Percentiles rank a stretch among this genome's conserved stretches.
Evolutionary conservation across 2,329 filamentous ascomycete species (phyloP).

Genomic region (Penicillium oxalicum): DNA sequence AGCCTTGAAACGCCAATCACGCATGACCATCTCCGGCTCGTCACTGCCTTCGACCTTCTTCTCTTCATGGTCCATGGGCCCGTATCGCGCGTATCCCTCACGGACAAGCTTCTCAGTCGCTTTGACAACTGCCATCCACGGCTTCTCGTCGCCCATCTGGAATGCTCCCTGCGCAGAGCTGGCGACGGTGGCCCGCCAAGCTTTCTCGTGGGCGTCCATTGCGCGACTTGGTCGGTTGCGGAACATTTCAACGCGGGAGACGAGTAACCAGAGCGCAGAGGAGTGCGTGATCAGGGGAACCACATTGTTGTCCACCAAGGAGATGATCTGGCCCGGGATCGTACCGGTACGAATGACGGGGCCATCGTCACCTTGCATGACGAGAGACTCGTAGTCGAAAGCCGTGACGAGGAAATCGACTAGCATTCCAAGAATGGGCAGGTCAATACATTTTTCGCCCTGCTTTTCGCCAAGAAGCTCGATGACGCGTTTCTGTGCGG

Average conservation of each 20-base stretch:
- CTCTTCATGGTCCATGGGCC: slow-evolving; percentile 53
- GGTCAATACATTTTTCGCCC: slow-evolving; percentile 73
- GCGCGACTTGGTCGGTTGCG: slow-evolving; percentile 63
- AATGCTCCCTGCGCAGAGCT: slow-evolving; percentile 41
- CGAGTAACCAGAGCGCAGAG: slow-evolving; percentile 68
- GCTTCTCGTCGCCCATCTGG: slow-evolving; percentile 52
- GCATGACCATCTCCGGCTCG: slow-evolving; percentile 59
- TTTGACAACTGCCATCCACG: slow-evolving; percentile 67
- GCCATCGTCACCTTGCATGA: slow-evolving; percentile 31
- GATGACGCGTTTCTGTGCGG: slow-evolving; percentile 68
- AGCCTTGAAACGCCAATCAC: slow-evolving; percentile 83
- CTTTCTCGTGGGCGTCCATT: slow-evolving; percentile 79
- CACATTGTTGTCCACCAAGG: slow-evolving; percentile 67
- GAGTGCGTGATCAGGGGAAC: slow-evolving; percentile 79
- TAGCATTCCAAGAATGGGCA: slow-evolving; percentile 63
- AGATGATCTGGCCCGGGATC: slow-evolving; percentile 48
- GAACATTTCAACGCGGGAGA: slow-evolving; percentile 69
- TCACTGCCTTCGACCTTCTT: slow-evolving; percentile 41
- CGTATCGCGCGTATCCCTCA: slow-evolving; percentile 75
- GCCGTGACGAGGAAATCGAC: slow-evolving; percentile 62
- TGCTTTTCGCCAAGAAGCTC: slow-evolving; percentile 60
- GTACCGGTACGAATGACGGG: slow-evolving; percentile 48
- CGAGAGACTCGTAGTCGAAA: slow-evolving; percentile 34
- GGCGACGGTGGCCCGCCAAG: slow-evolving; percentile 66
- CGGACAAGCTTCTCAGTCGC: slow-evolving; percentile 72